Conservation (phyloP, 164 flowering plant genomes). For the Aristolochia fimbriata region DNA sequence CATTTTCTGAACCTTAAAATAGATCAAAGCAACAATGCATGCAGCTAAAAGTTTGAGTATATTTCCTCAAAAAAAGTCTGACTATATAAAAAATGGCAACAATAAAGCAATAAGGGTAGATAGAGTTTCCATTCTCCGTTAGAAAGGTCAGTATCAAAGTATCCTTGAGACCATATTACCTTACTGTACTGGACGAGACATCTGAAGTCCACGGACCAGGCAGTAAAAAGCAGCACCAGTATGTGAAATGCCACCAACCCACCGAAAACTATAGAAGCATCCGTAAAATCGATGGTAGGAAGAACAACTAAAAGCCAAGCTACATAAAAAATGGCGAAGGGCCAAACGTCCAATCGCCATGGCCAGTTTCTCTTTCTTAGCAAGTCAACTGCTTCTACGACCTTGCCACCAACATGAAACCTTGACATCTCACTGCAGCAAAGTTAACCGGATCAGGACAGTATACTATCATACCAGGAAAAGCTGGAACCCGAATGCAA, state of each 20-base stretch:
- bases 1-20: neutral
- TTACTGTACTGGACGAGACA: slow-evolving; percentile 67
- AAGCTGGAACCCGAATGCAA: neutral
- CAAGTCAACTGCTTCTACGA: slow-evolving; percentile 68
- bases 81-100: neutral
- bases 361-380: slow-evolving; percentile 49
- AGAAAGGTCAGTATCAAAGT: neutral
- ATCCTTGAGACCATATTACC: slow-evolving; percentile 25
- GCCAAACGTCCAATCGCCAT: slow-evolving; percentile 88
- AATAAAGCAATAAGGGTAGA: neutral
- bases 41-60: neutral
- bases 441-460: too few species aligned
- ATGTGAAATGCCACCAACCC: slow-evolving; percentile 46
- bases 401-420: slow-evolving; percentile 74
- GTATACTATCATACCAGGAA: neutral
- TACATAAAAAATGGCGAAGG: slow-evolving; percentile 56
- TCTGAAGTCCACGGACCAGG: slow-evolving; percentile 89
- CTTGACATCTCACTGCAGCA: slow-evolving; percentile 35
- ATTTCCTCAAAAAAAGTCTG: too few species aligned
- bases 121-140: neutral
- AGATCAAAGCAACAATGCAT: neutral
- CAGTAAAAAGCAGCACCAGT: slow-evolving; percentile 72
- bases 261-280: slow-evolving; percentile 64
- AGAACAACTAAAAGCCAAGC: slow-evolving; percentile 39
- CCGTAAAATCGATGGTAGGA: slow-evolving; percentile 60